Conservation (phyloP, 2,329 filamentous ascomycete genomes). For the Cytospora paraplurivora region DNA sequence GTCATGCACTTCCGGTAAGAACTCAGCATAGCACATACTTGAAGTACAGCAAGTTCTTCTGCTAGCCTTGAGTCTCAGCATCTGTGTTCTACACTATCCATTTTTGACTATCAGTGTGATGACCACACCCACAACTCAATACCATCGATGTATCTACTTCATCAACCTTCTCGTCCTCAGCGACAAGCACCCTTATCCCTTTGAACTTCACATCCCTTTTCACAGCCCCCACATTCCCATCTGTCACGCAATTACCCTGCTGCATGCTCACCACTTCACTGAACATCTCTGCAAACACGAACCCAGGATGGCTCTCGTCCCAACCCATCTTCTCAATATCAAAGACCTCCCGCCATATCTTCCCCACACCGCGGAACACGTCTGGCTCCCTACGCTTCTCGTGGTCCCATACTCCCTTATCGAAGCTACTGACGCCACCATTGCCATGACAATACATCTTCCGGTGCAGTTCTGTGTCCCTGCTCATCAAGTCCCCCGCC, state of each 20-base stretch:
- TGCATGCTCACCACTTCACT: constrained; percentile 37
- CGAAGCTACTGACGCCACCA: constrained; percentile 13
- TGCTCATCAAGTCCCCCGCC: constrained; percentile 27
- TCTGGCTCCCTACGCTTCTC: constrained; percentile 33
- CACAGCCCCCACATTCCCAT: constrained; percentile 35
- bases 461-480: constrained; percentile 32
- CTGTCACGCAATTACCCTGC: constrained; percentile 34
- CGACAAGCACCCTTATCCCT: constrained; percentile 25
- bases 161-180: constrained; percentile 14
- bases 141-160: constrained; percentile 1
- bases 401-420: constrained; percentile 21
- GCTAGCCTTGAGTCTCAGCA: too few relatives aligned
- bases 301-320: constrained; percentile 36
- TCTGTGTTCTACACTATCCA: too few relatives aligned
- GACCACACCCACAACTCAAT: neutral
- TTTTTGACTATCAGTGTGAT: neutral
- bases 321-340: constrained; percentile 39
- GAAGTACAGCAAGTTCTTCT: neutral
- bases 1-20: neutral
- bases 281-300: constrained; percentile 37
- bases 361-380: constrained; percentile 37
- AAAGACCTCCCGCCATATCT: constrained; percentile 38
- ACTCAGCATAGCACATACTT: neutral
- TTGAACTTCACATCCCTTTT: constrained; percentile 29
- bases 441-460: constrained; percentile 23